These are phyloP conservation scores for Rhizopogon vulgaris DNA, from an alignment of 768 basidiomycete species.

Conservation along the genomic window DNA sequence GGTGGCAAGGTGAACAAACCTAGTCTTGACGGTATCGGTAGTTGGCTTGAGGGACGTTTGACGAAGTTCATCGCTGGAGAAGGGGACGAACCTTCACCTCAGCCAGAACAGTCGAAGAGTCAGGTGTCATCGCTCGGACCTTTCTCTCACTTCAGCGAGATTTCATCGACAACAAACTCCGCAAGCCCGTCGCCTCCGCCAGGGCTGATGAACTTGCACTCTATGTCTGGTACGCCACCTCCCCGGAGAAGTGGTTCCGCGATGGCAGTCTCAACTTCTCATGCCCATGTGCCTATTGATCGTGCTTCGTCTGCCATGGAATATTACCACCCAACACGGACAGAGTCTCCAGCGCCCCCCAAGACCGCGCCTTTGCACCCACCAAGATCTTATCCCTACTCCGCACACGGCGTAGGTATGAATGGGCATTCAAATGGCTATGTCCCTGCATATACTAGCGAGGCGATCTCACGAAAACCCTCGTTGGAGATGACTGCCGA, in stretches of 20 bases:
- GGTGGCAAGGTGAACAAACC: slow-evolving; percentile 83
- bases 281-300: slow-evolving; percentile 51
- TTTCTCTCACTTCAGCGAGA: slow-evolving; percentile 89
- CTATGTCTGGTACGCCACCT: slow-evolving; percentile 31
- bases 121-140: slow-evolving; percentile 60
- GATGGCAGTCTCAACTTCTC: slow-evolving; percentile 47
- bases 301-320: slow-evolving; percentile 78
- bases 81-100: slow-evolving; percentile 41
- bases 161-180: slow-evolving; percentile 75
- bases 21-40: slow-evolving; percentile 85
- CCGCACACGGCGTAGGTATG: slow-evolving; percentile 22
- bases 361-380: slow-evolving; percentile 49
- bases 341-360: slow-evolving; percentile 48
- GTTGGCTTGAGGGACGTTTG: slow-evolving; percentile 87
- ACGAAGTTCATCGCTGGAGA: slow-evolving; percentile 96
- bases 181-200: slow-evolving; percentile 74
- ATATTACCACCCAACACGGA: slow-evolving; percentile 46
- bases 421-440: slow-evolving; percentile 32
- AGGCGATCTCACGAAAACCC: slow-evolving; percentile 19
- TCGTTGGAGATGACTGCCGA: slow-evolving; percentile 27
- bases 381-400: slow-evolving; percentile 22
- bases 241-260: slow-evolving; percentile 66
- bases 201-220: slow-evolving; percentile 34
- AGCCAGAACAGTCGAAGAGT: slow-evolving; percentile 29
- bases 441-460: slow-evolving; percentile 26